These are phyloP conservation scores for Setaria viridis DNA, from an alignment of 202 grass and related monocot genomes.

Conservation along the genomic window DNA sequence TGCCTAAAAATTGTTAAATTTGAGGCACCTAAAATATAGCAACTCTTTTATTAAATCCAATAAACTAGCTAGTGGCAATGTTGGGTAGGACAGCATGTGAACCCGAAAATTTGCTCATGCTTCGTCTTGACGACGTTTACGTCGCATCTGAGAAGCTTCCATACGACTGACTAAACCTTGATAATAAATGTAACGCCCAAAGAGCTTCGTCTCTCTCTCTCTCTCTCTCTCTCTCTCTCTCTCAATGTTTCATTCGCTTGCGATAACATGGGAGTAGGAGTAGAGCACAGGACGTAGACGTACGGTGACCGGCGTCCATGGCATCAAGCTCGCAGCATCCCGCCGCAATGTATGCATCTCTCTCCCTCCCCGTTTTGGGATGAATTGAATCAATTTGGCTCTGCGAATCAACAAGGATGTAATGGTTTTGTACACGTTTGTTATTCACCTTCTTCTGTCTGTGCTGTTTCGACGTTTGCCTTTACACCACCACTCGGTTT, in stretches of 20 bases:
- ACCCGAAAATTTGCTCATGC: background rate
- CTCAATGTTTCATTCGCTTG: conserved; percentile 19
- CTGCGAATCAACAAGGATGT: background rate
- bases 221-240: background rate
- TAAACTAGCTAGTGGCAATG: background rate
- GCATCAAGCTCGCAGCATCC: conserved; percentile 43
- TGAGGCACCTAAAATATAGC: background rate
- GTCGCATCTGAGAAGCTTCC: conserved; percentile 44
- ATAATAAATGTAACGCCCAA: conserved; percentile 34
- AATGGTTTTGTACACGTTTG: background rate
- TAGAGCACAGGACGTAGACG: conserved; percentile 2
- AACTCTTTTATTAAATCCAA: background rate
- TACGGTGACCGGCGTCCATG: conserved; percentile 38
- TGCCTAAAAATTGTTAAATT: background rate
- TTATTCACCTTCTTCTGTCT: background rate
- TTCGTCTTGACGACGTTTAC: conserved; percentile 34
- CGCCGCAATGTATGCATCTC: background rate
- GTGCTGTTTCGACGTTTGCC: background rate
- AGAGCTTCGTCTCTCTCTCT: background rate
- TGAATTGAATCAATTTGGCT: background rate
- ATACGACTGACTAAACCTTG: conserved; percentile 27
- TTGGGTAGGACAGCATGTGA: background rate
- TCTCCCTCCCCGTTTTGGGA: background rate
- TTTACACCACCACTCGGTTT: background rate
- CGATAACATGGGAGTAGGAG: conserved; percentile 2